Conservation (phyloP, 345 rosid species). For the Hibiscus trionum region DNA sequence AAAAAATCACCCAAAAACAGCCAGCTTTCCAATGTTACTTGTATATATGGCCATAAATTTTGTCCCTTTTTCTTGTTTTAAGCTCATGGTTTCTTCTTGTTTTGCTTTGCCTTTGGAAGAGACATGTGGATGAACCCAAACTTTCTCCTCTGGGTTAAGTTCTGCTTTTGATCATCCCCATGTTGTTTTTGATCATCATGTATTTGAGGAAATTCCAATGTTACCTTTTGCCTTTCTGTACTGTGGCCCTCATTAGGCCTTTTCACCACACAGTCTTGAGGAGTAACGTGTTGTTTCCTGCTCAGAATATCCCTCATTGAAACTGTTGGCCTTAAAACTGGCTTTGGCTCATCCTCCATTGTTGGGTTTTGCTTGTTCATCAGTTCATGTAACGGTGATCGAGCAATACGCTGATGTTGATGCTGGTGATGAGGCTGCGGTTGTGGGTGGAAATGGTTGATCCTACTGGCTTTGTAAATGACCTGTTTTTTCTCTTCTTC, state of each 20-base stretch:
- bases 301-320: slow-evolving; percentile 89
- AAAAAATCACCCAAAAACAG: neutral
- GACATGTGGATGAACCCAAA: slow-evolving; percentile 85
- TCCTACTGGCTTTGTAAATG: slow-evolving; percentile 22
- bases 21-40: neutral
- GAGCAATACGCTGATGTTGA: slow-evolving; percentile 4
- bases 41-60: neutral
- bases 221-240: slow-evolving; percentile 51
- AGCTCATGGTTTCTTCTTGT: slow-evolving; percentile 51
- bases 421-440: slow-evolving; percentile 10
- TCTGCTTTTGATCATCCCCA: slow-evolving; percentile 36
- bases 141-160: slow-evolving; percentile 55
- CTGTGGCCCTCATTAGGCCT: slow-evolving; percentile 27
- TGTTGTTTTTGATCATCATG: slow-evolving; percentile 29
- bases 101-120: slow-evolving; percentile 62
- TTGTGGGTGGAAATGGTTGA: slow-evolving; percentile 30
- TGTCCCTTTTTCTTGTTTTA: slow-evolving; percentile 17
- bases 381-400: slow-evolving; percentile 33
- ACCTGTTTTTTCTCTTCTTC: slow-evolving; percentile 34
- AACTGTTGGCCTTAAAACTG: slow-evolving; percentile 56
- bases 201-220: slow-evolving; percentile 40
- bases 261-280: slow-evolving; percentile 36
- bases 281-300: slow-evolving; percentile 65
- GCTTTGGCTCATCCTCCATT: slow-evolving; percentile 32
- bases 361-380: slow-evolving; percentile 20